Percentiles rank a stretch among this genome's conserved stretches.
These are phyloP conservation scores for Psidium guajava DNA, from an alignment of 345 rosid genomes.

Conservation along the genomic window DNA sequence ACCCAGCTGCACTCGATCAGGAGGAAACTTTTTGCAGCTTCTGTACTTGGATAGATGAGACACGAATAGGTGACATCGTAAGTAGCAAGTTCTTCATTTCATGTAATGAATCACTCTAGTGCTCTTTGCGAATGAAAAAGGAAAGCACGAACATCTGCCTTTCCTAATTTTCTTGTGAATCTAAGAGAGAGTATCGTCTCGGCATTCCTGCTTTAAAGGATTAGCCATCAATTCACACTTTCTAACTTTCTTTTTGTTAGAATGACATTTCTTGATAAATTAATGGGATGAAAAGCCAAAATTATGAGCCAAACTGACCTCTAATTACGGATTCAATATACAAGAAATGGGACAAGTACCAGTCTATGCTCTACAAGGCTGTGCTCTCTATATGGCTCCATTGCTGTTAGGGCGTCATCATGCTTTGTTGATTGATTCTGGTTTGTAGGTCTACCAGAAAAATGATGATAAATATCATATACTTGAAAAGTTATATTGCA, in stretches of 20 bases:
- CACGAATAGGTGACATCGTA: background rate
- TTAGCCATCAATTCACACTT: background rate
- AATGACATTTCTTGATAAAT: background rate
- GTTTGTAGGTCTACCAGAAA: background rate
- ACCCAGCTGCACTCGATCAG: background rate
- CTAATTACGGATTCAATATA: background rate
- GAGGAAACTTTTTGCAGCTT: background rate
- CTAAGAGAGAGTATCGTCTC: background rate
- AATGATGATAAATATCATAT: background rate
- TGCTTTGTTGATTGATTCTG: background rate
- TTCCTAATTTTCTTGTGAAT: background rate
- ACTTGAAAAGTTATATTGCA: background rate
- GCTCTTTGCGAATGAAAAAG: background rate
- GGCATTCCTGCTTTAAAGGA: background rate
- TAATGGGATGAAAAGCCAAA: background rate
- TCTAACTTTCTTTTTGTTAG: background rate
- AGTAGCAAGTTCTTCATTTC: background rate
- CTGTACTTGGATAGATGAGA: background rate
- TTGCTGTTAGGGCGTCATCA: too few relatives aligned
- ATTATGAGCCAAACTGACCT: background rate
- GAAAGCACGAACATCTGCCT: background rate
- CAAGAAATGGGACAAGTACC: background rate
- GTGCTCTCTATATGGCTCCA: too few relatives aligned
- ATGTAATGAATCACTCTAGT: background rate
- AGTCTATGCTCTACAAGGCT: too few relatives aligned